Percentiles rank a stretch among this genome's conserved stretches.
phyloP scores from a whole-genome alignment of 257 asterid genomes.

The Cordia subcordata region DNA sequence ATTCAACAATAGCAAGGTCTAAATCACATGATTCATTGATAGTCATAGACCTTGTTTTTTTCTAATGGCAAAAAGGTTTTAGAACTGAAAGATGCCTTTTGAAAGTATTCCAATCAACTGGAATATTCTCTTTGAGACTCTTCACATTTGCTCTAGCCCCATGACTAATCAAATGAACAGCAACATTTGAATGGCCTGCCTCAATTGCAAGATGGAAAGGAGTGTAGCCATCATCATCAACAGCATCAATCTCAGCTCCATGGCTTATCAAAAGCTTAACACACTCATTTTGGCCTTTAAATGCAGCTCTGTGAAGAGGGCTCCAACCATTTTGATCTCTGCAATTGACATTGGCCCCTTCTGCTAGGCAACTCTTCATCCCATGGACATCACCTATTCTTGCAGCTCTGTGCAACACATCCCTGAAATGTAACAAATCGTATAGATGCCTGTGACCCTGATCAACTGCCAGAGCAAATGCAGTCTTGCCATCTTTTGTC shows the following conservation, averaged over 20 bases:
- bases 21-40: not conserved
- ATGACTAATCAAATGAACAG: constrained; percentile 46
- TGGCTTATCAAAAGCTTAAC: constrained; percentile 44
- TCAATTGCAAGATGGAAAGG: constrained; percentile 66
- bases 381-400: constrained; percentile 34
- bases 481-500: constrained; percentile 49
- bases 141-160: constrained; percentile 67
- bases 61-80: constrained; percentile 14
- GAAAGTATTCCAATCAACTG: constrained; percentile 31
- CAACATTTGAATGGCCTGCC: constrained; percentile 52
- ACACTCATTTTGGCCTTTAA: constrained; percentile 60
- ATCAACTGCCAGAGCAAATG: constrained; percentile 48
- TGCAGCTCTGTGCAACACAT: constrained; percentile 57
- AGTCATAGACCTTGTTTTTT: constrained; percentile 5
- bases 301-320: constrained; percentile 67
- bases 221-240: constrained; percentile 51
- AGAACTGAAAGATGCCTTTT: constrained; percentile 23
- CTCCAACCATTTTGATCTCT: constrained; percentile 81
- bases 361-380: constrained; percentile 42
- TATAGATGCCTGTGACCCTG: constrained; percentile 35
- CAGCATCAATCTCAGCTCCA: constrained; percentile 53
- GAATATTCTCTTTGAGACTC: constrained; percentile 33
- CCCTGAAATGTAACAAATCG: constrained; percentile 39
- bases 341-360: constrained; percentile 55
- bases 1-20: not conserved